phyloP scores from a whole-genome alignment of 192 early-diverging fungal genomes.

The Gamsiella multidivaricata region DNA sequence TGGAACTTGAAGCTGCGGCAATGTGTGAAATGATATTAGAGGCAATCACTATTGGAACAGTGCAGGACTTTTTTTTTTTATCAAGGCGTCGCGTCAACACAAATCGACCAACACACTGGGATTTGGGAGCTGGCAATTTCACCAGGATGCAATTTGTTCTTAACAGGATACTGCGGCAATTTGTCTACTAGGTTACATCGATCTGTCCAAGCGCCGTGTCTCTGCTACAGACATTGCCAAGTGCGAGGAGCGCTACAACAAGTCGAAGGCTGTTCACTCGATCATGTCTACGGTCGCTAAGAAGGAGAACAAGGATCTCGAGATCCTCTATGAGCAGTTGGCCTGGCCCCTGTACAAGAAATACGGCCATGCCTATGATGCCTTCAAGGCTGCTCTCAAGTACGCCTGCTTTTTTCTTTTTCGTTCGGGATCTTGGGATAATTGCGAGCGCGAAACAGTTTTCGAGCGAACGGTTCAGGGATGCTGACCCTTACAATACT shows the following conservation, averaged over 20 bases:
- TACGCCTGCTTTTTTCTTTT: constrained; percentile 53
- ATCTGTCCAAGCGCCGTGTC: constrained; percentile 95
- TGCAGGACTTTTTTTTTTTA: background rate
- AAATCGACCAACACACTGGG: background rate
- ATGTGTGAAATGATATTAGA: background rate
- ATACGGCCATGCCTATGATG: constrained; percentile 97
- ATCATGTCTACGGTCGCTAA: constrained; percentile 92
- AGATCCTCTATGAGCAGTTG: constrained; percentile 84
- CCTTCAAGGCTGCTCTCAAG: constrained; percentile 93
- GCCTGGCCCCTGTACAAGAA: constrained; percentile 96
- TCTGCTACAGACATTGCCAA: constrained; percentile 87
- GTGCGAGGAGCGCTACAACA: constrained; percentile 94
- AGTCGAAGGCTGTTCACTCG: constrained; percentile 90
- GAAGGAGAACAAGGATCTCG: constrained; percentile 81
- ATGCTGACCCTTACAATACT: background rate
- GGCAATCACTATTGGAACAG: background rate
- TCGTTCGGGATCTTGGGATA: too few species aligned
- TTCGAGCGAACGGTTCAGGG: too few species aligned
- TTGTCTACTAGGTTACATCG: constrained; percentile 89
- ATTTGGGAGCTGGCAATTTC: background rate
- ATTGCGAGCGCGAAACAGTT: too few species aligned
- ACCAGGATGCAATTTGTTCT: background rate
- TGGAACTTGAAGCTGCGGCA: background rate
- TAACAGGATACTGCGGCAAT: background rate
- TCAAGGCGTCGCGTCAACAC: background rate